A percentile compares a stretch with the other conserved stretches of the same genome.
These are phyloP conservation scores for Trichosporon ovoides DNA, from an alignment of 1,284 basidiomycete species.

Conservation along the genomic window DNA sequence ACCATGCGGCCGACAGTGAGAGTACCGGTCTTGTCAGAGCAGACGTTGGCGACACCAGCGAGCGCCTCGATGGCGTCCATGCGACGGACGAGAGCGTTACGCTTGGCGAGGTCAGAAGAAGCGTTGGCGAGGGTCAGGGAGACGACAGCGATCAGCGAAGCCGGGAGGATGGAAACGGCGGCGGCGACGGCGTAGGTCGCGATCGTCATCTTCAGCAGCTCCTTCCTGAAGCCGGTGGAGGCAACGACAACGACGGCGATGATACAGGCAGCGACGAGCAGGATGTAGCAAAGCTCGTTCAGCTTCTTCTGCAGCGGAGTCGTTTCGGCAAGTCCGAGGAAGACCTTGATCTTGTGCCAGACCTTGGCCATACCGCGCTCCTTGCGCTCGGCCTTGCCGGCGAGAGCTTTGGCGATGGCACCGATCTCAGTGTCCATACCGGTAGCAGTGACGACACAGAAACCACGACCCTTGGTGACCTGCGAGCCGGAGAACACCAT, in stretches of 20 bases:
- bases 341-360: constrained; percentile 46
- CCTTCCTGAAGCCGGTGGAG: constrained; percentile 53
- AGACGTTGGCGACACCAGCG: constrained; percentile 58
- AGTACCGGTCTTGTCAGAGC: constrained; percentile 62
- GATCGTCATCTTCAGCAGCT: constrained; percentile 42
- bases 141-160: constrained; percentile 51
- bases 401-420: constrained; percentile 56
- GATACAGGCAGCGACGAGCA: constrained; percentile 56
- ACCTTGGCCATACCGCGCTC: constrained; percentile 41
- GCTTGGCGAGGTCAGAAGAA: constrained; percentile 48
- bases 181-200: constrained; percentile 53
- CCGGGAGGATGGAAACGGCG: constrained; percentile 55
- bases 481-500: constrained; percentile 57
- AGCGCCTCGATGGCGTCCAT: constrained; percentile 56
- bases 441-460: constrained; percentile 57
- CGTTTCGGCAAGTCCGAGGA: constrained; percentile 51
- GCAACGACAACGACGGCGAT: constrained; percentile 60
- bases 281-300: constrained; percentile 58
- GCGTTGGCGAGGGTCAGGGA: constrained; percentile 49
- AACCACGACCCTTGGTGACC: constrained; percentile 62
- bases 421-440: constrained; percentile 66
- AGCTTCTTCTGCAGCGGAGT: constrained; percentile 62
- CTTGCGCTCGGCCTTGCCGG: constrained; percentile 43
- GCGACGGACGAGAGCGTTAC: constrained; percentile 53
- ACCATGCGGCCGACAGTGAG: constrained; percentile 57